Base-by-base conservation (phyloP, 2,329 filamentous ascomycete species). In the Sporothrix phasma region DNA sequence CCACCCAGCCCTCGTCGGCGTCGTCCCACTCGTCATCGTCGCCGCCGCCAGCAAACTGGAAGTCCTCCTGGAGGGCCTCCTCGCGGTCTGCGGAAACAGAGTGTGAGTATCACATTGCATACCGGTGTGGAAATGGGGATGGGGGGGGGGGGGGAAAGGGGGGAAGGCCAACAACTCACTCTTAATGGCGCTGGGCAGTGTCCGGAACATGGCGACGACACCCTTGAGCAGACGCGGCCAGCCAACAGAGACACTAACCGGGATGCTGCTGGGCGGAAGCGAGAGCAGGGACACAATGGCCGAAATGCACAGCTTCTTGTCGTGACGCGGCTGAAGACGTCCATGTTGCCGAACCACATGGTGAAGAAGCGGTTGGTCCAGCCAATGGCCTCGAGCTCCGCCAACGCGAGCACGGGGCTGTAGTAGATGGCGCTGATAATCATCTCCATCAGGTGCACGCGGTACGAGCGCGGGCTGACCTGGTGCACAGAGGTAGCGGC, bases 361-460 rank as follows among this genome's bases (percentile, higher is more conserved):
- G 90, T 96, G 80, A 99, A 99, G 79, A 99, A 99, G 73, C 95
- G 95, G 78, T 97, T 97, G 6, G 94, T 97, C 93, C 92, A 97
- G 66, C 86, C 88, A 72, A 95, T 93, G 62, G 82, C 78, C 78
- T 99, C 94, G n/a, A 99, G 83, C 43, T 96, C 86, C 67, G 92
- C 88, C 24, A 99, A 83, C 26, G 92, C 84, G 66, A 97, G 81
- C 51, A 88, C 77, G 1, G 94, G 92, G 78, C 96, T 97, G 81
- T 99, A 99, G 81, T 97, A 96, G 71, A 97, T 92, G 63, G 90
- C 87, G 76, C 97, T 97, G 80, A 99, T 96, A 65, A 99, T 87
- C 87, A 99, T 95, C 78, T 99, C 94, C 89, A 99, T 96, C 51
- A 99, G 79, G 74, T 99, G 93, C 63, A 97, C 92, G 71, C 90